phyloP scores from a whole-genome alignment of 176 grass and related monocot species.

The Metroxylon sagu region DNA sequence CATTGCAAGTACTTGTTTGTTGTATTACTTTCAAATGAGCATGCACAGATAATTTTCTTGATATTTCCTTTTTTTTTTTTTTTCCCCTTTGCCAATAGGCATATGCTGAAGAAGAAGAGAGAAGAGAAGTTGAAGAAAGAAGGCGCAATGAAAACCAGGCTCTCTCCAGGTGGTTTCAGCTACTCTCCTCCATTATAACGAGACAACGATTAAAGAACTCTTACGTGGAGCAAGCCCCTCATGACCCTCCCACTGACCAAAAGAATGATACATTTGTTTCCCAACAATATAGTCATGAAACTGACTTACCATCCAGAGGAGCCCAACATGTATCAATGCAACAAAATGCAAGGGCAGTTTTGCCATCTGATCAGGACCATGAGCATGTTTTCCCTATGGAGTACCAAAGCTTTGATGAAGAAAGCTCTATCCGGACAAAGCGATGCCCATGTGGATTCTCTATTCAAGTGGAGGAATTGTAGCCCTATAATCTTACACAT shows the following conservation, averaged over 20 bases:
- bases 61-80: background rate
- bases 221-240: conserved; percentile 7
- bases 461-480: conserved; percentile 83
- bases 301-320: conserved; percentile 1
- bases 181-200: conserved; percentile 68
- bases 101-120: conserved; percentile 68
- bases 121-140: conserved; percentile 41
- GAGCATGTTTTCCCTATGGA: conserved; percentile 60
- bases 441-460: conserved; percentile 79
- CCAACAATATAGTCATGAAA: background rate
- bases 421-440: conserved; percentile 48
- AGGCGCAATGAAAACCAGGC: conserved; percentile 58
- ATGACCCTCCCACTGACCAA: background rate
- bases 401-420: conserved; percentile 73
- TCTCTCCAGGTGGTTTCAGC: conserved; percentile 83
- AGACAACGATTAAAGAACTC: conserved; percentile 71
- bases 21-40: no score
- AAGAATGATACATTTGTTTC: conserved; percentile 5
- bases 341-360: background rate
- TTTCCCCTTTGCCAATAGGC: conserved; percentile 28
- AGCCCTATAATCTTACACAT: conserved; percentile 5
- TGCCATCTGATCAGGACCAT: conserved; percentile 32
- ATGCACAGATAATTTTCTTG: no score
- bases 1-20: no score
- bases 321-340: background rate